Evolutionary conservation across 768 basidiomycete genomes (phyloP).

Genomic region (Mycena vitilis): DNA sequence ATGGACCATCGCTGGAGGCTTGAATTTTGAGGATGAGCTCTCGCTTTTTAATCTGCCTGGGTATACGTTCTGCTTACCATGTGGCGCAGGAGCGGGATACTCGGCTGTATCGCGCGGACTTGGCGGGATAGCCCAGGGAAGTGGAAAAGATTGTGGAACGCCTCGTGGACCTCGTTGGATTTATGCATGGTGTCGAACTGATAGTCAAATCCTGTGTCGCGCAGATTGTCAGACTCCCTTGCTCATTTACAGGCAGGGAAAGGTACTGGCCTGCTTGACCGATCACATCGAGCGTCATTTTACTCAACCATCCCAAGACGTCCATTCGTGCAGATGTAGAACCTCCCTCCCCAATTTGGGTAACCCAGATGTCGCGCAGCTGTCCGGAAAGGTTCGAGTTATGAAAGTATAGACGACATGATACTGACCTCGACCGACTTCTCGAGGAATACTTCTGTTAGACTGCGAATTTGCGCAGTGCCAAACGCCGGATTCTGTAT

Average conservation of each 20-base stretch:
- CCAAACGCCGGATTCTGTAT: constrained; percentile 58
- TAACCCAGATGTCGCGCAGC: constrained; percentile 26
- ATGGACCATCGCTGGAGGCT: neutral
- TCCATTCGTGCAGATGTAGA: constrained; percentile 13
- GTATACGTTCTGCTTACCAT: constrained; percentile 8
- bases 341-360: neutral
- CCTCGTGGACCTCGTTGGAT: constrained; percentile 11
- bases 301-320: constrained; percentile 12
- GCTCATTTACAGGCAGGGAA: neutral
- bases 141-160: constrained; percentile 12
- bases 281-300: constrained; percentile 33
- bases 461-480: constrained; percentile 49
- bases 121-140: neutral
- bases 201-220: constrained; percentile 20
- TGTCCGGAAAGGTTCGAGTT: neutral
- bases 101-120: neutral
- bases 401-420: neutral
- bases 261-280: constrained; percentile 16
- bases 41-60: neutral
- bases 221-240: neutral
- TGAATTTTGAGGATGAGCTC: neutral
- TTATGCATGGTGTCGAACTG: constrained; percentile 20
- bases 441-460: constrained; percentile 49
- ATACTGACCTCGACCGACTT: constrained; percentile 46
- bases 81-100: neutral